phyloP scores from a whole-genome alignment of 2,329 filamentous ascomycete genomes.

The Bipolaris sorokiniana region DNA sequence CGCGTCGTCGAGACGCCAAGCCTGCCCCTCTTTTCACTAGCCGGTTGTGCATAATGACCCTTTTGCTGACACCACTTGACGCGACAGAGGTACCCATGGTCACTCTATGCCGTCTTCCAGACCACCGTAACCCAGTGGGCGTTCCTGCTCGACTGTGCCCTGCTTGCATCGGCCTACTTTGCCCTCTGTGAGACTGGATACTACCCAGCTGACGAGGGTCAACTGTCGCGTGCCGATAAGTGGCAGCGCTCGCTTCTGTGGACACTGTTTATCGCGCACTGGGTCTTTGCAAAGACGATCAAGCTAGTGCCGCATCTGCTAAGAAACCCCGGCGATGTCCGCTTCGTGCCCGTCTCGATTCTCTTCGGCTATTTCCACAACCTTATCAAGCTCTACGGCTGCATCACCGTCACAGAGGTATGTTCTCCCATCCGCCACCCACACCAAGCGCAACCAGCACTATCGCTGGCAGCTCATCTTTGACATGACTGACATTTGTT shows the following conservation, averaged over 20 bases:
- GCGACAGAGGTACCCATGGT: slow-evolving; percentile 81
- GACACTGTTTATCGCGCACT: slow-evolving; percentile 49
- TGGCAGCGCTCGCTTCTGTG: slow-evolving; percentile 39
- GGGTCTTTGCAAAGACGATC: slow-evolving; percentile 84
- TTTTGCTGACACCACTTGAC: slow-evolving; percentile 33
- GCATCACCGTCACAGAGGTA: slow-evolving; percentile 67
- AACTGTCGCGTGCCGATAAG: slow-evolving; percentile 21
- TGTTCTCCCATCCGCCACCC: slow-evolving; percentile 17
- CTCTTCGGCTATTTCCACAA: slow-evolving; percentile 93
- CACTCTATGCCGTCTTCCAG: slow-evolving; percentile 88
- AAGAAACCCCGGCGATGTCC: slow-evolving; percentile 79
- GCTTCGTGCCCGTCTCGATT: slow-evolving; percentile 83
- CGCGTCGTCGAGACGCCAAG: slow-evolving; percentile 37
- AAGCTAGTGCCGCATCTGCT: slow-evolving; percentile 88
- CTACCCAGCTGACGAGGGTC: slow-evolving; percentile 28
- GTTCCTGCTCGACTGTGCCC: slow-evolving; percentile 71
- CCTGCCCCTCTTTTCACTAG: slow-evolving; percentile 34
- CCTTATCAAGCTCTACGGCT: slow-evolving; percentile 87
- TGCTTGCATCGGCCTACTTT: slow-evolving; percentile 41
- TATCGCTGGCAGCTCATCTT: slow-evolving; percentile 15
- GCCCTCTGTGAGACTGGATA: slow-evolving; percentile 42
- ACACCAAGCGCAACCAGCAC: slow-evolving; percentile 21
- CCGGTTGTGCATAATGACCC: slow-evolving; percentile 20
- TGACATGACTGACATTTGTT: slow-evolving; percentile 25
- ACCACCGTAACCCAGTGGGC: slow-evolving; percentile 92